These are phyloP conservation scores for Pseudopediastrum boryanum DNA, from an alignment of 139 green algal genomes.

Conservation along the genomic window DNA sequence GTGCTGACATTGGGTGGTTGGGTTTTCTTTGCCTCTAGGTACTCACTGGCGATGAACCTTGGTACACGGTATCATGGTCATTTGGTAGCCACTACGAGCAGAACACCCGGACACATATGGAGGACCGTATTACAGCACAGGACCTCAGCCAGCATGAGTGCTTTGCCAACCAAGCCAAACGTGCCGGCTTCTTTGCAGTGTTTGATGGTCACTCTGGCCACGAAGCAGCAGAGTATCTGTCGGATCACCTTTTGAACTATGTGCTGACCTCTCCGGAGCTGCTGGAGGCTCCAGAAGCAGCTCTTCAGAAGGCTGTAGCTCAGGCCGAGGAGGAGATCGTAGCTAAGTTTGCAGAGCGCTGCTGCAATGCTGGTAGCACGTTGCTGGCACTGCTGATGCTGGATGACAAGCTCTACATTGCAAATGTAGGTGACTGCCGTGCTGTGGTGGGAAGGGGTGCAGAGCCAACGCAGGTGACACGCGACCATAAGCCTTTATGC, in stretches of 20 bases:
- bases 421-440: conserved; percentile 60
- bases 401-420: conserved; percentile 43
- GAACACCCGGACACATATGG: conserved; percentile 32
- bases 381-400: conserved; percentile 50
- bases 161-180: conserved; percentile 17
- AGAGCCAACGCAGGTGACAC: conserved; percentile 39
- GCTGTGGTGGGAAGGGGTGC: conserved; percentile 40
- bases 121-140: conserved; percentile 21
- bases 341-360: neutral
- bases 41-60: neutral
- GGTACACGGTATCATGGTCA: neutral
- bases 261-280: conserved; percentile 14
- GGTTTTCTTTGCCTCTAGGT: neutral
- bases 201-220: conserved; percentile 37
- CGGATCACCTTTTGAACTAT: conserved; percentile 32
- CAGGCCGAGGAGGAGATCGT: conserved; percentile 32
- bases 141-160: neutral
- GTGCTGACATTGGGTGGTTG: neutral
- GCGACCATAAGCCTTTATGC: conserved; percentile 48
- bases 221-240: conserved; percentile 40
- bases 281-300: neutral
- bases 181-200: conserved; percentile 37
- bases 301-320: conserved; percentile 5
- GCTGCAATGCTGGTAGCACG: conserved; percentile 42
- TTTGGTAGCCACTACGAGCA: conserved; percentile 14